These are phyloP conservation scores for Boletus rubropictus DNA, from an alignment of 768 basidiomycete genomes.

Conservation along the genomic window DNA sequence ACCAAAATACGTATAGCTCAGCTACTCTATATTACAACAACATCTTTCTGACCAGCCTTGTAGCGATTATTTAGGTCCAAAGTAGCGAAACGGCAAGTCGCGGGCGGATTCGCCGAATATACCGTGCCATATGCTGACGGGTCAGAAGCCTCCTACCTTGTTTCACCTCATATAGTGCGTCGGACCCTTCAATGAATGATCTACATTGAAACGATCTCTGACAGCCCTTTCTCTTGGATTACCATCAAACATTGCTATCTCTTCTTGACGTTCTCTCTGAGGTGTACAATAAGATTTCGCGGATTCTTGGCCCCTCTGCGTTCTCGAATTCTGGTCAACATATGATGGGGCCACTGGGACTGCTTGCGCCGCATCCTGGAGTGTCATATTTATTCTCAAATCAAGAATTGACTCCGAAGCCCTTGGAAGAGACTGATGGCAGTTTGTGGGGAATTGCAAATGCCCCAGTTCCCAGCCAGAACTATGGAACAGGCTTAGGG, in stretches of 20 bases:
- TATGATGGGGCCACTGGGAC: conserved; percentile 70
- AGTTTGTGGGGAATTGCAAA: conserved; percentile 75
- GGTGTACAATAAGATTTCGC: conserved; percentile 81
- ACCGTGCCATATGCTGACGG: conserved; percentile 53
- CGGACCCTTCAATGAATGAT: background rate
- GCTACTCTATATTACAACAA: background rate
- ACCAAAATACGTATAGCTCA: conserved; percentile 57
- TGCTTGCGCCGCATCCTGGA: conserved; percentile 73
- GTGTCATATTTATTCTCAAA: conserved; percentile 67
- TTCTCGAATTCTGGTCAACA: conserved; percentile 65
- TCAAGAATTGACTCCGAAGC: conserved; percentile 35
- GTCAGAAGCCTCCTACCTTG: conserved; percentile 62
- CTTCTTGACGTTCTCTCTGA: conserved; percentile 86
- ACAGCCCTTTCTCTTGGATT: conserved; percentile 86
- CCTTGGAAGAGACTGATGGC: conserved; percentile 39
- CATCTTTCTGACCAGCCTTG: conserved; percentile 8
- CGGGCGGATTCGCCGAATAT: conserved; percentile 53
- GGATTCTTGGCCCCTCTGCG: conserved; percentile 77
- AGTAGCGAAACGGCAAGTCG: conserved; percentile 46
- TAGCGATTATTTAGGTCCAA: conserved; percentile 60
- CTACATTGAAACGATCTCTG: conserved; percentile 4
- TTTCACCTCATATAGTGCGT: conserved; percentile 69
- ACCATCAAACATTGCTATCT: conserved; percentile 83
- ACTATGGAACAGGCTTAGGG: conserved; percentile 32
- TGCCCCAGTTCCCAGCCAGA: conserved; percentile 28